Percentiles rank a stretch among this genome's conserved stretches.
Evolutionary conservation across 1,139 yeast species (phyloP).

Genomic region (Entelexis paramagnoliae): DNA sequence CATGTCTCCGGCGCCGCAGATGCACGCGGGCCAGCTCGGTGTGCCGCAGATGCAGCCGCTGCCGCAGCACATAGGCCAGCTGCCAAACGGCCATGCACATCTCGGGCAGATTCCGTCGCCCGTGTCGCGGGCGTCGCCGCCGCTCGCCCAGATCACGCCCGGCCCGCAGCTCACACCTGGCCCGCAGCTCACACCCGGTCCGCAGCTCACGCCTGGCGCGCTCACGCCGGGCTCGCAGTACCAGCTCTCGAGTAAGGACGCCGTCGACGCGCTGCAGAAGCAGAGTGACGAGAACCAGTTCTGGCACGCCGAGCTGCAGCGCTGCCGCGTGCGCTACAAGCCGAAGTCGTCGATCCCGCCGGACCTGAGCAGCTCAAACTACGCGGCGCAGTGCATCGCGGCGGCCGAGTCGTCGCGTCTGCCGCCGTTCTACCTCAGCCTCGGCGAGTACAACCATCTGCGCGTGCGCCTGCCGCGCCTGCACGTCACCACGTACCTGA

Average conservation of each 20-base stretch:
- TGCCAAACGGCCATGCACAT: slow-evolving; percentile 5
- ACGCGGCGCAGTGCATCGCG: slow-evolving; percentile 35
- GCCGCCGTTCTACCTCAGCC: slow-evolving; percentile 33
- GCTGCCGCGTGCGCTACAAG: slow-evolving; percentile 30
- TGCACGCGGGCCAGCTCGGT: slow-evolving; percentile 1
- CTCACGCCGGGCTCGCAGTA: slow-evolving; percentile 5
- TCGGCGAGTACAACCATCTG: slow-evolving; percentile 33
- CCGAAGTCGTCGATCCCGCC: slow-evolving; percentile 36
- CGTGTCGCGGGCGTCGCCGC: slow-evolving; percentile 14
- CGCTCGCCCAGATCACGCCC: neutral
- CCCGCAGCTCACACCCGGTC: neutral
- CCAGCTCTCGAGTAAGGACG: neutral
- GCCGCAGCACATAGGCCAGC: slow-evolving; percentile 2
- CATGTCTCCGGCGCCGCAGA: slow-evolving; percentile 4
- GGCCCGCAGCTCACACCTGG: neutral
- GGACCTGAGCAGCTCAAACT: slow-evolving; percentile 31
- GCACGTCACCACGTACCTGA: slow-evolving; percentile 37
- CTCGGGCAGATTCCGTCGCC: slow-evolving; percentile 11
- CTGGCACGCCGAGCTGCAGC: slow-evolving; percentile 10
- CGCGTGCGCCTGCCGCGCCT: slow-evolving; percentile 31
- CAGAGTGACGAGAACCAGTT: slow-evolving; percentile 3
- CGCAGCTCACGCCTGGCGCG: no score
- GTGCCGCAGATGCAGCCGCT: slow-evolving; percentile 1
- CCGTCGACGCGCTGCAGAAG: neutral
- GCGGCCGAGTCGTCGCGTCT: slow-evolving; percentile 38